A percentile compares a stretch with the other conserved stretches of the same genome.
Conservation (phyloP, 73 alveolate genomes). For the Paramecium primaurelia region DNA sequence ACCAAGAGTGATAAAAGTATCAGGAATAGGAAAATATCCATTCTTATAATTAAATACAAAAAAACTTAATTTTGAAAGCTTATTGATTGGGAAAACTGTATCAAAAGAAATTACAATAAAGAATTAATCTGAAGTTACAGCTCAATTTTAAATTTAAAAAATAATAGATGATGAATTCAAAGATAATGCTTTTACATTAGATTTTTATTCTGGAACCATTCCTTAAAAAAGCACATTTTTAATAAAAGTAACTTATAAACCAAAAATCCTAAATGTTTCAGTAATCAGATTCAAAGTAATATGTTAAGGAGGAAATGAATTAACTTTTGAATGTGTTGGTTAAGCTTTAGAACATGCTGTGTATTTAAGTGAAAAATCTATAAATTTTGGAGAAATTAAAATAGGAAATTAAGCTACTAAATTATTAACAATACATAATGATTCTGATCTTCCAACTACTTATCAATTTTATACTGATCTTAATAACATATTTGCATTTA, state of each 20-base stretch:
- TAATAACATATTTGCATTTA: slow-evolving; percentile 83
- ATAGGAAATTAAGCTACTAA: slow-evolving; percentile 87
- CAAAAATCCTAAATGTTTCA: slow-evolving; percentile 84
- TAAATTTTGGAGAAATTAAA: slow-evolving; percentile 95
- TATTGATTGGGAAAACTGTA: slow-evolving; percentile 81
- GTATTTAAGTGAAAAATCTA: slow-evolving; percentile 75
- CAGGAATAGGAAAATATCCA: slow-evolving; percentile 96
- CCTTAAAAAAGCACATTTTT: slow-evolving; percentile 91
- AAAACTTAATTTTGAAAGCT: slow-evolving; percentile 85
- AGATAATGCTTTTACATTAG: slow-evolving; percentile 86
- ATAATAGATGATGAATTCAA: slow-evolving; percentile 89
- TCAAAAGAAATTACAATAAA: slow-evolving; percentile 83
- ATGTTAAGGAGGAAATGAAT: slow-evolving; percentile 91
- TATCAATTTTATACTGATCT: slow-evolving; percentile 83
- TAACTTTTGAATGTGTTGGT: slow-evolving; percentile 87
- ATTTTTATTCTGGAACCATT: slow-evolving; percentile 81
- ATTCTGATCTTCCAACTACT: slow-evolving; percentile 87
- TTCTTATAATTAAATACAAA: slow-evolving; percentile 88
- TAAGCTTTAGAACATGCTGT: slow-evolving; percentile 86
- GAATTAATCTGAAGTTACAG: slow-evolving; percentile 87
- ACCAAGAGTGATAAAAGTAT: slow-evolving; percentile 85
- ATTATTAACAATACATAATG: slow-evolving; percentile 90
- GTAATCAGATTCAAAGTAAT: slow-evolving; percentile 84
- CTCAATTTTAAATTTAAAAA: slow-evolving; percentile 84
- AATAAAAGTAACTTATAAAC: slow-evolving; percentile 84